Conservation (phyloP, 139 green algal species). For the Chlamydomonas schloesseri region DNA sequence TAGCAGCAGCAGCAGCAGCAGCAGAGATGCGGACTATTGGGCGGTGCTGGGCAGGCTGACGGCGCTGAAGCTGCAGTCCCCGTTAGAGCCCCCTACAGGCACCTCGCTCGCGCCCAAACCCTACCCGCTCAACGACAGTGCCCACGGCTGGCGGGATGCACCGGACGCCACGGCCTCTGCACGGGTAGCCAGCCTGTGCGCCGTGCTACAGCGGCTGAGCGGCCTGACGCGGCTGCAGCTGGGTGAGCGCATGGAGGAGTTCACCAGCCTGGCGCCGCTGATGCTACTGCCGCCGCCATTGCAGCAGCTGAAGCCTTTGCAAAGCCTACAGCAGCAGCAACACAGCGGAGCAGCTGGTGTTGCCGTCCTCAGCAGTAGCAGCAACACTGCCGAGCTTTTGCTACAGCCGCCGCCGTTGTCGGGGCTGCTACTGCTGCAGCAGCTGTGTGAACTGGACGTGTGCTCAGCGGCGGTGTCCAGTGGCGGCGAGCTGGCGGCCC, state of each 20-base stretch:
- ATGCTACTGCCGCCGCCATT: background rate
- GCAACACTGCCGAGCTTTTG: too few species aligned
- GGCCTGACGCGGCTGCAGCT: conserved; percentile 11
- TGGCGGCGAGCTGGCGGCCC: background rate
- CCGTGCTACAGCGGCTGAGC: background rate
- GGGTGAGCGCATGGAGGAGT: background rate
- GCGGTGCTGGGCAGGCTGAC: background rate
- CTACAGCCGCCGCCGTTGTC: too few species aligned
- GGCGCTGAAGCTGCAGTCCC: conserved; percentile 1
- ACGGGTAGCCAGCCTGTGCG: background rate
- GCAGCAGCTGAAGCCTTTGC: background rate
- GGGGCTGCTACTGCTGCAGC: too few species aligned
- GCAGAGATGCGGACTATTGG: background rate
- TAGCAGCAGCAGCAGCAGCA: background rate
- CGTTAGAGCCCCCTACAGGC: background rate
- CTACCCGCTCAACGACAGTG: too few species aligned
- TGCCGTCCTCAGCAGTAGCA: too few species aligned
- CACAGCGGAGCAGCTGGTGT: too few species aligned
- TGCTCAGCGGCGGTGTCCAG: background rate
- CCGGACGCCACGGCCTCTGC: background rate
- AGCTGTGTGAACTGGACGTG: background rate
- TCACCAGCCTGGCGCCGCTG: background rate
- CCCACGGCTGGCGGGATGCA: too few species aligned
- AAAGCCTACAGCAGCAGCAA: too few species aligned
- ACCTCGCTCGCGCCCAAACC: too few species aligned